phyloP scores from a whole-genome alignment of 371 early-diverging fungal genomes.

The Zancudomyces culisetae region DNA sequence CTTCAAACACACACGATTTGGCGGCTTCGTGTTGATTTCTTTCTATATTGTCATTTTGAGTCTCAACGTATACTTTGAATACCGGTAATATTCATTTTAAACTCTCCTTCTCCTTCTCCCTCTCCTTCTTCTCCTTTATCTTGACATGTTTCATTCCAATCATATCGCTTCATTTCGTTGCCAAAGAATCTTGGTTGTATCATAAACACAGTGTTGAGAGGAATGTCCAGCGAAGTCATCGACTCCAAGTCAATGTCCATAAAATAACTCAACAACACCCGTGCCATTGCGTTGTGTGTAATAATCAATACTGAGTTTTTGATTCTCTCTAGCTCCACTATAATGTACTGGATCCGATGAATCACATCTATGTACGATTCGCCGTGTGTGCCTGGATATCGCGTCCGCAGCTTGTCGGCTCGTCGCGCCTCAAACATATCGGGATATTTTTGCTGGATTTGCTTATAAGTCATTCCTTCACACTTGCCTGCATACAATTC shows the following conservation, averaged over 20 bases:
- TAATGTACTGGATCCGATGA: conserved; percentile 71
- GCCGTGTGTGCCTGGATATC: conserved; percentile 69
- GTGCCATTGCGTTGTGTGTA: conserved; percentile 78
- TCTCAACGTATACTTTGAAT: neutral
- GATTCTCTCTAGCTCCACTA: conserved; percentile 90
- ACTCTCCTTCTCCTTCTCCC: neutral
- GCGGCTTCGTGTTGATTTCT: neutral
- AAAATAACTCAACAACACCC: conserved; percentile 81
- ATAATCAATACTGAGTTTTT: conserved; percentile 75
- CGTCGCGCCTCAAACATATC: conserved; percentile 74
- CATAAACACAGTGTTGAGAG: conserved; percentile 47
- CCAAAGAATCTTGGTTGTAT: conserved; percentile 24
- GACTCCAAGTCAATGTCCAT: conserved; percentile 72
- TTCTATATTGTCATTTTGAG: neutral
- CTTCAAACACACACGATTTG: neutral
- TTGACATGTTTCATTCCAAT: neutral
- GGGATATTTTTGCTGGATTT: conserved; percentile 60
- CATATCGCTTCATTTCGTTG: conserved; percentile 6
- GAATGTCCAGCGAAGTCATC: conserved; percentile 81
- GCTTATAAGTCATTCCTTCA: conserved; percentile 92
- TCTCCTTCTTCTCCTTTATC: neutral
- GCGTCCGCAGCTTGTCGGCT: conserved; percentile 79
- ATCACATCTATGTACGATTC: conserved; percentile 84
- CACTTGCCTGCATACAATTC: conserved; percentile 93
- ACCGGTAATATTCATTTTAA: neutral